Evolutionary conservation across 441 rosid genomes (phyloP).

Genomic region (Omphalea diandra): DNA sequence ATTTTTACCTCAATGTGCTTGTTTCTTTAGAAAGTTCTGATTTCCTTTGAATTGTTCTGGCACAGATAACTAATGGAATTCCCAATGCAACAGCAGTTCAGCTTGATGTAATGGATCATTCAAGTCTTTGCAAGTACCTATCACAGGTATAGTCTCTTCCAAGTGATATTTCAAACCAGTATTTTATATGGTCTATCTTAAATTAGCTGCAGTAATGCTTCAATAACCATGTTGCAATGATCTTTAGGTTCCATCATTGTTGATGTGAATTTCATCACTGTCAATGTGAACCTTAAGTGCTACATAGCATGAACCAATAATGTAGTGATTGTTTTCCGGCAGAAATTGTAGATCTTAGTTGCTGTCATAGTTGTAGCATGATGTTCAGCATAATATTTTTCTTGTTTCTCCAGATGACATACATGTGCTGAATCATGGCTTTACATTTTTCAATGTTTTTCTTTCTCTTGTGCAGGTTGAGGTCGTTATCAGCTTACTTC

Average conservation of each 20-base stretch:
- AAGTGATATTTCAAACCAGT: background rate
- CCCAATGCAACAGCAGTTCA: constrained; percentile 72
- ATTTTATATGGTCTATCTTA: background rate
- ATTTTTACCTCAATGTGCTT: constrained; percentile 2
- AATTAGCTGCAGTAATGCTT: constrained; percentile 1
- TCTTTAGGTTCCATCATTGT: background rate
- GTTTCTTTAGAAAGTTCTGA: constrained; percentile 8
- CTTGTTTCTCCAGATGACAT: constrained; percentile 2
- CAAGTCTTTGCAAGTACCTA: constrained; percentile 58
- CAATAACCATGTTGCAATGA: background rate
- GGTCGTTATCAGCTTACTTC: constrained; percentile 83
- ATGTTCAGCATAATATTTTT: background rate
- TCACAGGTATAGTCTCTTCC: constrained; percentile 63
- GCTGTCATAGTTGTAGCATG: background rate
- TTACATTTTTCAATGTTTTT: constrained; percentile 4
- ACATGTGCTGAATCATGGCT: background rate
- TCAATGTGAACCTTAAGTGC: background rate
- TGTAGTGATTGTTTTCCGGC: constrained; percentile 9
- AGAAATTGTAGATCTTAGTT: background rate
- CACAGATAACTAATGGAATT: constrained; percentile 74
- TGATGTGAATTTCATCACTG: background rate
- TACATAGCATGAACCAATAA: background rate
- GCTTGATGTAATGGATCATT: constrained; percentile 71
- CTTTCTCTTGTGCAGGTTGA: constrained; percentile 58
- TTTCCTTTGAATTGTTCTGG: constrained; percentile 17